Evolutionary conservation across 148 eudicot genomes (phyloP).

Genomic region (Agrostemma githago): DNA sequence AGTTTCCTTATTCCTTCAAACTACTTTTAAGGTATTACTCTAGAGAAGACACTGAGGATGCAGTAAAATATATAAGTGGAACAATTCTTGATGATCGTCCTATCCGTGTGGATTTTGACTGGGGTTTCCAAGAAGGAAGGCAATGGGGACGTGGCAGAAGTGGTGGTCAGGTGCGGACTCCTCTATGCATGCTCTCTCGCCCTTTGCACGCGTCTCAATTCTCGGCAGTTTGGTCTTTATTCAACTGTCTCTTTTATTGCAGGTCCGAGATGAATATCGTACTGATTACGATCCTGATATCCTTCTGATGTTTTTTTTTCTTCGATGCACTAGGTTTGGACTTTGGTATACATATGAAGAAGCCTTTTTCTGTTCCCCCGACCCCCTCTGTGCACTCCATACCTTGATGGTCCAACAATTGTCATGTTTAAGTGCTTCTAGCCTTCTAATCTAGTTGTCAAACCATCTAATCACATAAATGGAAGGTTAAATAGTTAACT

Average conservation of each 20-base stretch:
- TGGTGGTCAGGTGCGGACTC: slow-evolving; percentile 60
- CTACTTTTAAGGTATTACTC: slow-evolving; percentile 63
- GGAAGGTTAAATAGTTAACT: not conserved
- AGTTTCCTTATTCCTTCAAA: not conserved
- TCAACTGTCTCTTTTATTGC: slow-evolving; percentile 20
- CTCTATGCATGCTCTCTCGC: not conserved
- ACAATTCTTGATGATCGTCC: slow-evolving; percentile 98
- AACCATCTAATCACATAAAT: not conserved
- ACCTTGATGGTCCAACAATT: not conserved
- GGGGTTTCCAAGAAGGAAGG: slow-evolving; percentile 98
- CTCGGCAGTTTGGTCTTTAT: not conserved
- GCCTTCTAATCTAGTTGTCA: not conserved
- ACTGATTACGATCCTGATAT: slow-evolving; percentile 99
- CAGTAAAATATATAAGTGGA: slow-evolving; percentile 89
- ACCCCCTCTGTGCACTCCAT: not conserved
- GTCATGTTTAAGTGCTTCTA: not conserved
- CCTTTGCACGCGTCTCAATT: slow-evolving; percentile 1
- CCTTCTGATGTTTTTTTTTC: slow-evolving; percentile 40
- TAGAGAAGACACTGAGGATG: slow-evolving; percentile 86
- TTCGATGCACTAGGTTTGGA: not conserved
- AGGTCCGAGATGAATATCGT: slow-evolving; percentile 99
- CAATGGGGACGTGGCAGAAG: slow-evolving; percentile 99
- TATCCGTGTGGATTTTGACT: slow-evolving; percentile 95
- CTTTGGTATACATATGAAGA: not conserved
- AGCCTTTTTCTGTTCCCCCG: not conserved